A percentile compares a stretch with the other conserved stretches of the same genome.
These are phyloP conservation scores for Suillus subluteus DNA, from an alignment of 768 basidiomycete genomes.

Conservation along the genomic window DNA sequence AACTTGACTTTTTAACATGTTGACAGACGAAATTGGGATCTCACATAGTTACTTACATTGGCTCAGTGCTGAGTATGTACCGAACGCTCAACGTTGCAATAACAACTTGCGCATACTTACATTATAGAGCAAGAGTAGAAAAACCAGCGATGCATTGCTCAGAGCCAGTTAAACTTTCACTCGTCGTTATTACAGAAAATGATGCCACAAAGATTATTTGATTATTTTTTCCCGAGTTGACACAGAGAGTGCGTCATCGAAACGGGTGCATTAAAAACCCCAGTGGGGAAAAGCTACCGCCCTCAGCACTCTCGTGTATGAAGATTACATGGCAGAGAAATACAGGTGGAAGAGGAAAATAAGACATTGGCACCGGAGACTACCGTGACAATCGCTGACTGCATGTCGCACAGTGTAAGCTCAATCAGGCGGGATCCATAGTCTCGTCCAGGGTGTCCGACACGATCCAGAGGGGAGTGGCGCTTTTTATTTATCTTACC, in stretches of 20 bases:
- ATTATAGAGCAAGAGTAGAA: background rate
- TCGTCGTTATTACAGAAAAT: background rate
- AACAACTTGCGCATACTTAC: background rate
- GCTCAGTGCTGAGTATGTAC: background rate
- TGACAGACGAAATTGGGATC: background rate
- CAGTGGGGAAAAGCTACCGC: slow-evolving; percentile 21
- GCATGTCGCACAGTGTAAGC: background rate
- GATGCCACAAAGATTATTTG: background rate
- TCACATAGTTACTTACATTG: background rate
- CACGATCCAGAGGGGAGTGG: slow-evolving; percentile 3
- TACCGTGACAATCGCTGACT: background rate
- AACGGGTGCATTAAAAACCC: slow-evolving; percentile 21
- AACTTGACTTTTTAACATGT: background rate
- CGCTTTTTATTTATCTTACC: slow-evolving; percentile 5
- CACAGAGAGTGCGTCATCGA: slow-evolving; percentile 12
- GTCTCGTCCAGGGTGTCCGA: background rate
- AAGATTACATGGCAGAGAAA: background rate
- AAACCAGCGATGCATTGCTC: background rate
- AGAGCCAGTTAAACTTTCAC: background rate
- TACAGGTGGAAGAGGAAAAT: background rate
- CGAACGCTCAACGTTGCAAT: background rate
- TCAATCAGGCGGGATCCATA: background rate
- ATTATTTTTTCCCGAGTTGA: slow-evolving; percentile 6
- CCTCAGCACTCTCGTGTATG: slow-evolving; percentile 14
- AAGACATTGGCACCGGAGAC: background rate